phyloP scores from a whole-genome alignment of 2,329 filamentous ascomycete genomes.

The Cadophora luteo-olivacea region DNA sequence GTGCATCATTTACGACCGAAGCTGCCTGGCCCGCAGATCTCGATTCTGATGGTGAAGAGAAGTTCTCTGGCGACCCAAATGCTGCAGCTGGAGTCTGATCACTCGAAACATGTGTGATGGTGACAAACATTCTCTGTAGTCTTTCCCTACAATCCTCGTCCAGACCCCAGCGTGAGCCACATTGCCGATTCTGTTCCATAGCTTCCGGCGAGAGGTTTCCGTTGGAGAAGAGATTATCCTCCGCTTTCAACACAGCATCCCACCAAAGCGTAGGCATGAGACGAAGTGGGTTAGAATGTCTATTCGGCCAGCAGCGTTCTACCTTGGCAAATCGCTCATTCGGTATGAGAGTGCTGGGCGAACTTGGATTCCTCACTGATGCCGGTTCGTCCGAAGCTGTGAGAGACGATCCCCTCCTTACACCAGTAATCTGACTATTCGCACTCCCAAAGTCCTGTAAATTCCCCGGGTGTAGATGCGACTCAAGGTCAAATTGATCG shows the following conservation, averaged over 20 bases:
- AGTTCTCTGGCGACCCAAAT: conserved; percentile 28
- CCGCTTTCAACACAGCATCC: conserved; percentile 46
- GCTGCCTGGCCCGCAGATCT: conserved; percentile 36
- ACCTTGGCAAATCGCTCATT: conserved; percentile 51
- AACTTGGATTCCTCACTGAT: conserved; percentile 31
- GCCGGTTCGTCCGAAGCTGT: conserved; percentile 28
- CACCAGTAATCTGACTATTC: conserved; percentile 4
- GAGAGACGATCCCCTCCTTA: conserved; percentile 21
- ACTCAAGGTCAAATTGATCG: conserved; percentile 37
- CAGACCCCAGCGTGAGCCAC: conserved; percentile 46
- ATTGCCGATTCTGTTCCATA: conserved; percentile 36
- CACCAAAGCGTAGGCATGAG: conserved; percentile 51
- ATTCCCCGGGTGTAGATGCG: conserved; percentile 29
- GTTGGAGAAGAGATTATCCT: conserved; percentile 50
- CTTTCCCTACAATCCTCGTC: conserved; percentile 50
- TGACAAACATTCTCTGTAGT: conserved; percentile 48
- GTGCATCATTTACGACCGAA: conserved; percentile 39
- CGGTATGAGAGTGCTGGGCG: conserved; percentile 39
- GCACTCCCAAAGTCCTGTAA: conserved; percentile 26
- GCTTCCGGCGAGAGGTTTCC: conserved; percentile 35
- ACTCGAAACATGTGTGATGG: conserved; percentile 32
- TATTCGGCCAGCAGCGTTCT: conserved; percentile 50
- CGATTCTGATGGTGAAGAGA: conserved; percentile 39
- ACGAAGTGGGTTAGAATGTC: conserved; percentile 47
- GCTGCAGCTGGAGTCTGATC: conserved; percentile 31